Conservation (phyloP, 805 yeast species). For the Barnettozyma populi region DNA sequence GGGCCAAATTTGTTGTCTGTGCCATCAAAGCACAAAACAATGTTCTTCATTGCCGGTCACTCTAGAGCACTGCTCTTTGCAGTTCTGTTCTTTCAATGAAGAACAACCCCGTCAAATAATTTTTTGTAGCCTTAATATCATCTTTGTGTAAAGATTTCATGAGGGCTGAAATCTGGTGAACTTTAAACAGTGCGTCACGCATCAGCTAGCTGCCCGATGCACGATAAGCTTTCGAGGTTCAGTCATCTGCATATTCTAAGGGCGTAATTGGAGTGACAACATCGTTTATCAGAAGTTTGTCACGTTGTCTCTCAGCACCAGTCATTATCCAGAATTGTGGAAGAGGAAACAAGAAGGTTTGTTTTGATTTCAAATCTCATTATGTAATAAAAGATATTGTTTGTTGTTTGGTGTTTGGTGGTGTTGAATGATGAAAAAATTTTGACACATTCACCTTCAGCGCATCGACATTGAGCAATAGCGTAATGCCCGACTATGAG, state of each 20-base stretch:
- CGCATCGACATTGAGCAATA: not conserved
- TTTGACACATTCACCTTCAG: not conserved
- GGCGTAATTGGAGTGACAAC: too few species aligned
- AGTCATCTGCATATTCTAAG: too few species aligned
- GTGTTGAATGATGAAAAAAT: not conserved
- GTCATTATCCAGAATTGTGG: too few species aligned
- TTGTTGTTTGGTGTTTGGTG: not conserved
- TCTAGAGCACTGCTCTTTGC: too few species aligned
- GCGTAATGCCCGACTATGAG: conserved; percentile 11
- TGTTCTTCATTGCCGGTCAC: conserved; percentile 30
- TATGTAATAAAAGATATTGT: not conserved
- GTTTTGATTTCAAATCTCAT: not conserved
- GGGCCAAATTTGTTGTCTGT: conserved; percentile 56
- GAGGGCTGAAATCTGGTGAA: not conserved
- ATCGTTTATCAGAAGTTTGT: too few species aligned
- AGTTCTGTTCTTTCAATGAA: not conserved
- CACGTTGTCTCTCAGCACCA: too few species aligned
- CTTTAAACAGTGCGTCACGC: not conserved
- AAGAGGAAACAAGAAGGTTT: not conserved
- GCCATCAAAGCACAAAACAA: conserved; percentile 59
- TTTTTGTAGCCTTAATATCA: not conserved
- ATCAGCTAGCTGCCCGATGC: not conserved
- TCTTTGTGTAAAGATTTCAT: not conserved
- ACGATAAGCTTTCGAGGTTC: not conserved
- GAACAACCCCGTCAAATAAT: not conserved